Evolutionary conservation across 805 yeast genomes (phyloP).

Genomic region (Blastobotrys americana): DNA sequence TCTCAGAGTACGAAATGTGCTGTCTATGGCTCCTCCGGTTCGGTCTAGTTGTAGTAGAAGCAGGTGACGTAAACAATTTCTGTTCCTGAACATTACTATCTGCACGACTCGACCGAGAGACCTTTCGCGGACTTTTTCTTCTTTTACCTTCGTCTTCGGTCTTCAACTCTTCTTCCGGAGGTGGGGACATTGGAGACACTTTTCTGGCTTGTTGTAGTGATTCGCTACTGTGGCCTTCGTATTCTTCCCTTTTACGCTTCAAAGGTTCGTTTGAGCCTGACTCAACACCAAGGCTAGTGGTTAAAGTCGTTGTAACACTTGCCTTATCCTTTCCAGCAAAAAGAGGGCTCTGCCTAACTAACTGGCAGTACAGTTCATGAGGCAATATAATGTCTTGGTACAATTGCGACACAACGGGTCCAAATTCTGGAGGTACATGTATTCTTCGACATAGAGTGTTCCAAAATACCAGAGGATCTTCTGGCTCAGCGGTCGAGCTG

Average conservation of each 20-base stretch:
- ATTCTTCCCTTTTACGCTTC: constrained; percentile 6
- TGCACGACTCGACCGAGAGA: background rate
- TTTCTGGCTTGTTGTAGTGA: background rate
- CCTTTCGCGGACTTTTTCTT: background rate
- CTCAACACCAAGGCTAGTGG: too few species aligned
- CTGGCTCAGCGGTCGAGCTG: background rate
- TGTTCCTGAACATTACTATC: background rate
- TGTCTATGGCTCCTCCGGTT: background rate
- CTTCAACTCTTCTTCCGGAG: constrained; percentile 1
- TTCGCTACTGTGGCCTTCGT: background rate
- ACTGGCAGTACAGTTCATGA: constrained; percentile 8
- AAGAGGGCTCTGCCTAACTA: background rate
- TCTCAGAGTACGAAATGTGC: background rate
- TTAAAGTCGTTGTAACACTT: too few species aligned
- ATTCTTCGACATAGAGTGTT: background rate
- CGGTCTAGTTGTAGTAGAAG: background rate
- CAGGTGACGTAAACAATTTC: too few species aligned
- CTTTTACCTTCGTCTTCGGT: constrained; percentile 1
- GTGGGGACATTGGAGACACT: background rate
- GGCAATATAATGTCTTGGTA: constrained; percentile 10
- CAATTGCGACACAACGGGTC: constrained; percentile 5
- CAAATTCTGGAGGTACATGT: background rate
- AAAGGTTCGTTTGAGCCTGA: background rate
- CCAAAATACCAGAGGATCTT: background rate
- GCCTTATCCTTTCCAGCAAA: background rate